A percentile compares a stretch with the other conserved stretches of the same genome.
These are phyloP conservation scores for Fusarium sp. DNA, from an alignment of 2,329 filamentous ascomycete species.

Conservation along the genomic window DNA sequence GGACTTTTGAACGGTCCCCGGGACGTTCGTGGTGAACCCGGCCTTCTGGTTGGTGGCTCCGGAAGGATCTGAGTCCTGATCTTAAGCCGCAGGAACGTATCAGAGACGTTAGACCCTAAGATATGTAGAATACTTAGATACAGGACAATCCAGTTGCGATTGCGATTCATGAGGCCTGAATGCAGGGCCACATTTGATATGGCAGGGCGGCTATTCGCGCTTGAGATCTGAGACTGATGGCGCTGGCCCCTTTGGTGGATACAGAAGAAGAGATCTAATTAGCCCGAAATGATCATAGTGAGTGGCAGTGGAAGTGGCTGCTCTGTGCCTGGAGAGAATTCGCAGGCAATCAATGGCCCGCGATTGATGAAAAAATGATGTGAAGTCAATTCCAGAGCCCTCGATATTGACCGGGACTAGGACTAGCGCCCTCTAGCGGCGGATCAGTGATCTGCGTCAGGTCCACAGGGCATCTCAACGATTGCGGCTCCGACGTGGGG, in stretches of 20 bases:
- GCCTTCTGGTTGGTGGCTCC: neutral
- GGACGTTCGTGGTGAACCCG: no score
- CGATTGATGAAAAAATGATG: slow-evolving; percentile 24
- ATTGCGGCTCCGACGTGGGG: slow-evolving; percentile 49
- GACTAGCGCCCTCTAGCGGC: slow-evolving; percentile 33
- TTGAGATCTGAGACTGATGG: slow-evolving; percentile 19
- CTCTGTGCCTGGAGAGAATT: neutral
- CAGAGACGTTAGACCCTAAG: neutral
- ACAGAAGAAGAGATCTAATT: slow-evolving; percentile 2
- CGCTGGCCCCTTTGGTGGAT: slow-evolving; percentile 23
- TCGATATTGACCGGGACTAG: slow-evolving; percentile 2
- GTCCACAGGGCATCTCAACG: slow-evolving; percentile 12
- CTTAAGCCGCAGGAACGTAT: neutral
- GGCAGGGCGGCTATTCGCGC: slow-evolving; percentile 8
- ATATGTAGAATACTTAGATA: neutral
- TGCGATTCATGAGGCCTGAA: slow-evolving; percentile 16
- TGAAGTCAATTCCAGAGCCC: slow-evolving; percentile 32
- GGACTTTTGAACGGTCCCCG: no score
- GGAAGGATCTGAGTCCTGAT: neutral
- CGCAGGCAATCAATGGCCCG: neutral
- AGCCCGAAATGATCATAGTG: no score
- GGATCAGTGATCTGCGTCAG: slow-evolving; percentile 48
- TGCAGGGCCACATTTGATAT: neutral
- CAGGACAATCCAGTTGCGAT: neutral
- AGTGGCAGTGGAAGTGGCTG: no score